Evolutionary conservation across 108 stramenopile species (phyloP), one percentile per base, ranked within the genome.

Genomic region (Stephanodiscus minutulus): DNA sequence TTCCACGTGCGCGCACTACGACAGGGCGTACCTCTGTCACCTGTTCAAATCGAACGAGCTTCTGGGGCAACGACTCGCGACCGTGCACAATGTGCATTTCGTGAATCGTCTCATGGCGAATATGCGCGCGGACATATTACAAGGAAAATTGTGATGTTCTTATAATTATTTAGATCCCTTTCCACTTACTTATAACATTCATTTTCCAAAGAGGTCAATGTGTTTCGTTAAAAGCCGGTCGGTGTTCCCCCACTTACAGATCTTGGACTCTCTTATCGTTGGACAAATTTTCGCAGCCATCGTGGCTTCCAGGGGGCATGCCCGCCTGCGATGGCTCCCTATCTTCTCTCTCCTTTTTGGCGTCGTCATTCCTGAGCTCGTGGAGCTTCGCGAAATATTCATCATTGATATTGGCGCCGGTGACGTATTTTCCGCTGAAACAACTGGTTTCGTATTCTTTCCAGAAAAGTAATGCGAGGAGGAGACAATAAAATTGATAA

Each of bases 371-470:
- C 68, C 95, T 74, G 41, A 83, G 68, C 17, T 69, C 85, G 73
- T 88, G 85, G 25, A 97, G 81, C 71, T 73, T 82, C n/a, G 67
- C 52, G 57, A 97, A 94, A 77, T 96, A 96, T 20, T 66, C 70
- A 59, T 89, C 86, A 49, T 83, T 83, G 48, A 93, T 95, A 46
- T 73, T 72, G 54, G 94, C 86, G 36, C 94, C 94, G 31, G 96
- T 97, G 22, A 98, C 95, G 64, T 98, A 98, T 33, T 77, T 74
- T 37, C 97, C 98, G 72, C 88, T 96, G 80, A 98, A 98, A 77
- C 98, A 98, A 73, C 95, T 96, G 21, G 92, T 92, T 66, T 98
- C 98, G 76, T 96, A 98, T 12, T 57, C 74, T 88, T 67, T 53
- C 24, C n/a, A n/a, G n/a, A n/a, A 41, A 29, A 54, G 54, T 54